Base-by-base conservation (phyloP, 2,329 filamentous ascomycete species). In the Aspergillus cejpii region DNA sequence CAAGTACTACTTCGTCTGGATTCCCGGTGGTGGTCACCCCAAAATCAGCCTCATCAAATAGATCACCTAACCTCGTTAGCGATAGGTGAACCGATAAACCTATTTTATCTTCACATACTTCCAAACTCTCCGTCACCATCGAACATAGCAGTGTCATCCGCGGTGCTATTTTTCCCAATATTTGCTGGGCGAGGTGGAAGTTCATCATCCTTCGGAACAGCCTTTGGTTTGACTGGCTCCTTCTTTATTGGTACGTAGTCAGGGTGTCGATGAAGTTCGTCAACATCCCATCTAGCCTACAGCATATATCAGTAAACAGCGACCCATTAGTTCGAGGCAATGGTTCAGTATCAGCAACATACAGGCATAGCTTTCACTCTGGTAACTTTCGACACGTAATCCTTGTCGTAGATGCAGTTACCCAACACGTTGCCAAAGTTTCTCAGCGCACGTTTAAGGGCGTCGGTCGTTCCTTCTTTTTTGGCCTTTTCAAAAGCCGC, bases 321-420 rank as follows among this genome's bases (percentile, higher is more conserved):
- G 11, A 3, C 11, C 14, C 17, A 6, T 11, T 19, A 14, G 24
- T n/a, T 34, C 12, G 19, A 12, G 6, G 2, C 26, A 10, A 3
- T 12, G 11, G 19, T n/a, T n/a, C 7, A 1, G 17, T 14, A 27
- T 7, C 6, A n/a, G 26, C 7, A 12, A 49, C 67, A 50, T 63
- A 73, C 70, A 3, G 87, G 85, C 45, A 78, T 76, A 12, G 83
- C 79, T 73, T 94, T 97, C 60, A 98, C 75, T 69, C 88, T 94
- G 41, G 83, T 85, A n/a, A 97, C 86, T 64, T 88, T 90, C 41
- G 82, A 77, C 45, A 98, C 74, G 63, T 95, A 98, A 49, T 91
- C 83, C 67, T 96, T 94, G 71, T 98, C 92, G 68, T 98, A 97
- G 47, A 98, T 83, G 73, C 92, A 98, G 63, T 97, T 98, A n/a